Conservation (phyloP, 2,329 filamentous ascomycete genomes). For the Penicillium griseofulvum region DNA sequence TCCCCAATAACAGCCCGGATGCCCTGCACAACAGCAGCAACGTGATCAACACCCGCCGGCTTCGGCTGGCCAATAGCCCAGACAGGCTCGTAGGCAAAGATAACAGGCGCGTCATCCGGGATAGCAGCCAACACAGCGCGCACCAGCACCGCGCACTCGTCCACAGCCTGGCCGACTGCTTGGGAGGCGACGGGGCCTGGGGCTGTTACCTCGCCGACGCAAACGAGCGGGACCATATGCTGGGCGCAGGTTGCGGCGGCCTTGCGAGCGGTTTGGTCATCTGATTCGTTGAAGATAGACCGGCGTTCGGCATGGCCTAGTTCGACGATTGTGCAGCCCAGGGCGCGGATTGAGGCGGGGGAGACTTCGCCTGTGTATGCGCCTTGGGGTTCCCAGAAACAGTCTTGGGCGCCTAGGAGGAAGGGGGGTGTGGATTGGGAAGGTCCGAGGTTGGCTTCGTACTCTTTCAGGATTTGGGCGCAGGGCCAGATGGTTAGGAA, state of each 20-base stretch:
- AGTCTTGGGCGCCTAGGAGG: conserved; percentile 72
- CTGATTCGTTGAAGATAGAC: conserved; percentile 70
- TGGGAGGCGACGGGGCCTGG: conserved; percentile 46
- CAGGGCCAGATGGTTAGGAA: conserved; percentile 63
- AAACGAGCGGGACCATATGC: conserved; percentile 73
- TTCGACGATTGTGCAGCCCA: conserved; percentile 71
- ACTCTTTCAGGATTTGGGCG: conserved; percentile 39
- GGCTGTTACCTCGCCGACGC: conserved; percentile 68
- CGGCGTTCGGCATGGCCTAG: conserved; percentile 79
- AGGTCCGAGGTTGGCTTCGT: conserved; percentile 24
- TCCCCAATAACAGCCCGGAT: conserved; percentile 56
- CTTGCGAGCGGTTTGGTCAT: conserved; percentile 65
- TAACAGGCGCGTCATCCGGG: conserved; percentile 62
- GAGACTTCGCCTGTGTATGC: conserved; percentile 78
- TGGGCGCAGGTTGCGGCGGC: conserved; percentile 66
- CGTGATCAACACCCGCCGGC: conserved; percentile 70
- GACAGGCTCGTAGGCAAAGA: conserved; percentile 83
- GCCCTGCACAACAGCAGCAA: conserved; percentile 66
- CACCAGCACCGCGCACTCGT: conserved; percentile 67
- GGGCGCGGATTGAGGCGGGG: conserved; percentile 62
- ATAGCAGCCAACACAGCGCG: conserved; percentile 61
- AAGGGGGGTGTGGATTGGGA: conserved; percentile 46
- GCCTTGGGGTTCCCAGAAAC: conserved; percentile 66
- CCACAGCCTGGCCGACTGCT: conserved; percentile 58
- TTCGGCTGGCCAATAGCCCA: conserved; percentile 79